phyloP scores from a whole-genome alignment of 2,329 filamentous ascomycete species.

The Triangularia setosa region DNA sequence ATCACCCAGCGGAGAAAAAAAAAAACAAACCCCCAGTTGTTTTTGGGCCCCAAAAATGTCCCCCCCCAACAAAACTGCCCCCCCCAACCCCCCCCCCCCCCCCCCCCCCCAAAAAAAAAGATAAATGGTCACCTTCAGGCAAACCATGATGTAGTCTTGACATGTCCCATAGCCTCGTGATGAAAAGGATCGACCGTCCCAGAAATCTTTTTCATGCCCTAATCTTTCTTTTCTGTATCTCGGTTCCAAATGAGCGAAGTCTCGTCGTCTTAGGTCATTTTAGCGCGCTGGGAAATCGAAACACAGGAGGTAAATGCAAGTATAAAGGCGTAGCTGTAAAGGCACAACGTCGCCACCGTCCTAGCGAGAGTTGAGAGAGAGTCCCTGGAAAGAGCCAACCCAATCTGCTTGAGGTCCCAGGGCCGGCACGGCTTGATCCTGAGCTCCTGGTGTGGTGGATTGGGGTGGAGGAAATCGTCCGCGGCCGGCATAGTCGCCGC shows the following conservation, averaged over 20 bases:
- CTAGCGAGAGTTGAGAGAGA: constrained; percentile 65
- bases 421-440: constrained; percentile 39
- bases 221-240: constrained; percentile 23
- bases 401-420: constrained; percentile 54
- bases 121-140: constrained; percentile 6
- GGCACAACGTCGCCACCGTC: constrained; percentile 8
- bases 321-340: constrained; percentile 18
- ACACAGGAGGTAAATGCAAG: constrained; percentile 16
- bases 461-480: constrained; percentile 44
- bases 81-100: too few relatives aligned
- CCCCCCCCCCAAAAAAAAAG: not conserved
- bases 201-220: constrained; percentile 22
- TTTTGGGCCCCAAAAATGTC: too few relatives aligned
- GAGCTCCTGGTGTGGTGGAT: constrained; percentile 26
- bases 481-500: constrained; percentile 45
- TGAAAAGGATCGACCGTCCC: constrained; percentile 23
- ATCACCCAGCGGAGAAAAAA: too few relatives aligned
- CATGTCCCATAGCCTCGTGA: constrained; percentile 25
- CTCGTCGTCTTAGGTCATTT: constrained; percentile 10
- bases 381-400: constrained; percentile 62
- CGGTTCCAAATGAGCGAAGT: constrained; percentile 19
- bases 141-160: constrained; percentile 17
- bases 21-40: too few relatives aligned
- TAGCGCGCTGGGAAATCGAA: constrained; percentile 9
- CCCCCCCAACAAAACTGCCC: too few relatives aligned